Evolutionary conservation across 306 rosid genomes (phyloP).

Genomic region (Echinosophora koreensis): DNA sequence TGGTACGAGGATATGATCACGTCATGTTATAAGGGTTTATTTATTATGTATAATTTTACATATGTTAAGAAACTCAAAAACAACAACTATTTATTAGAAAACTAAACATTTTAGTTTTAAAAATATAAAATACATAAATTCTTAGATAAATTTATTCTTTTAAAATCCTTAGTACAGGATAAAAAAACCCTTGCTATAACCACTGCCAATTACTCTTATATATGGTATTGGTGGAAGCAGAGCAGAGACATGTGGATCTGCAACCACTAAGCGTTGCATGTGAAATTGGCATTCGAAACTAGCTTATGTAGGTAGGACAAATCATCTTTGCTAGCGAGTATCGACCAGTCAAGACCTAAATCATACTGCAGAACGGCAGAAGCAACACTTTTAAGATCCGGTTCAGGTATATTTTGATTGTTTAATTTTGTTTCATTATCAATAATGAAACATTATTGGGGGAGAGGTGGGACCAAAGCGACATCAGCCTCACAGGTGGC

Average conservation of each 20-base stretch:
- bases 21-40: too few species aligned
- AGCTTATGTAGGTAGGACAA: not conserved
- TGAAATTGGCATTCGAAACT: not conserved
- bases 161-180: too few species aligned
- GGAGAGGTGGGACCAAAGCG: not conserved
- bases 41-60: too few species aligned
- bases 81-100: too few species aligned
- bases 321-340: not conserved
- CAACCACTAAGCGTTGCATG: constrained; percentile 34
- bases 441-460: constrained; percentile 30
- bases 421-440: constrained; percentile 32
- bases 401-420: not conserved
- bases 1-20: too few species aligned
- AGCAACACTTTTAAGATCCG: not conserved
- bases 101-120: too few species aligned
- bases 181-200: too few species aligned
- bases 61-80: too few species aligned
- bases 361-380: not conserved
- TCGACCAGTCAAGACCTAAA: not conserved
- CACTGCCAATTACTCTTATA: not conserved
- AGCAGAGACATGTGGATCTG: constrained; percentile 46
- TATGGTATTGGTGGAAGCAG: not conserved
- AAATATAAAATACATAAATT: too few species aligned
- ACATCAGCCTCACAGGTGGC: constrained; percentile 20
- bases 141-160: too few species aligned